Evolutionary conservation across 2,329 filamentous ascomycete species (phyloP).

Genomic region (Knufia fluminis): DNA sequence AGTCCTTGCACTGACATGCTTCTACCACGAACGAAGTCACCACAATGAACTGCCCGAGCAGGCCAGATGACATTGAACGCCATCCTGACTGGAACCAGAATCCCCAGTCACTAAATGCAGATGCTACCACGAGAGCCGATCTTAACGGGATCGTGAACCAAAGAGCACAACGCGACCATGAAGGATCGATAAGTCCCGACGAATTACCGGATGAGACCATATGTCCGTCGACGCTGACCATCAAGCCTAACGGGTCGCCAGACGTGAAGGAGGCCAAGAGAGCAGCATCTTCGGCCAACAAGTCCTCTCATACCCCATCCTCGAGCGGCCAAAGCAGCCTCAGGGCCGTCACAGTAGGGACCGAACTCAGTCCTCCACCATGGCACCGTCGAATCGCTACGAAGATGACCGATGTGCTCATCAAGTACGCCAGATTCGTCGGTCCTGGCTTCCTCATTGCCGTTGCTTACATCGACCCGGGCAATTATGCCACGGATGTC

Average conservation of each 20-base stretch:
- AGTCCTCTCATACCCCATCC: neutral
- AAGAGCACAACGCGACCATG: constrained; percentile 39
- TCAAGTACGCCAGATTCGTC: constrained; percentile 37
- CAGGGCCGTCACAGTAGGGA: neutral
- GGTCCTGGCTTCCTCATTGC: constrained; percentile 41
- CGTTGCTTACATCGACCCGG: constrained; percentile 42
- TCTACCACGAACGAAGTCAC: neutral
- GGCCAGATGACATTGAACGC: constrained; percentile 46
- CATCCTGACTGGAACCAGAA: constrained; percentile 54
- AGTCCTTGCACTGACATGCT: neutral
- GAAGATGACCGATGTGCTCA: constrained; percentile 17
- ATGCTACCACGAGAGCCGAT: constrained; percentile 53
- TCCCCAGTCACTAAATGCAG: constrained; percentile 48
- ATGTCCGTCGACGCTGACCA: neutral
- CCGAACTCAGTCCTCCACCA: constrained; percentile 13
- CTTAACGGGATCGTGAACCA: constrained; percentile 53
- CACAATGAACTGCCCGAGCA: constrained; percentile 57
- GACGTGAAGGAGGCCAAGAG: constrained; percentile 7
- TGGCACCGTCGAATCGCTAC: neutral
- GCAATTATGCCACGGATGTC: constrained; percentile 43
- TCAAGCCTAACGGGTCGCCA: neutral
- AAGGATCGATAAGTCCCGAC: constrained; percentile 18
- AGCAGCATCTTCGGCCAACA: neutral
- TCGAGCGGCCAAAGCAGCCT: neutral
- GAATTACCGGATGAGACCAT: constrained; percentile 10